A percentile compares a stretch with the other conserved stretches of the same genome.
Conservation (phyloP, 2,329 filamentous ascomycete species). For the Venturia oleaginea region DNA sequence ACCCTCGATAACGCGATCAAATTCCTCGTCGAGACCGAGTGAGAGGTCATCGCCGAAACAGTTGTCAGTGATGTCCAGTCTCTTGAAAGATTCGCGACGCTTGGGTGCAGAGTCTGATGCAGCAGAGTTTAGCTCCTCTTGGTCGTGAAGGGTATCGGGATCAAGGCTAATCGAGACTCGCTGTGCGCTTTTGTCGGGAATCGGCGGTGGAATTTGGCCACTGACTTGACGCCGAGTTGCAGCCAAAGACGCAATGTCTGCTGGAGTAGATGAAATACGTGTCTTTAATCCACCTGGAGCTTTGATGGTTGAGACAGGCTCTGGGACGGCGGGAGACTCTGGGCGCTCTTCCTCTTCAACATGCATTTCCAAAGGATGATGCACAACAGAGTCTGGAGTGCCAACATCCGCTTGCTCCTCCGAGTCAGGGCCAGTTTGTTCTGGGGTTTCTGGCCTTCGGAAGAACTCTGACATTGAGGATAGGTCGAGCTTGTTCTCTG, state of each 20-base stretch:
- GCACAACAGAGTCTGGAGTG: constrained; percentile 85
- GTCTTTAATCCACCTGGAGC: constrained; percentile 82
- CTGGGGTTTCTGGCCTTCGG: constrained; percentile 13
- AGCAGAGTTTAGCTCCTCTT: constrained; percentile 17
- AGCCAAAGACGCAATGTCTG: constrained; percentile 76
- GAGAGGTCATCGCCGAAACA: constrained; percentile 63
- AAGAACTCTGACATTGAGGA: constrained; percentile 18
- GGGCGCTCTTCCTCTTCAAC: constrained; percentile 30
- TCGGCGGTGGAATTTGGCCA: constrained; percentile 46
- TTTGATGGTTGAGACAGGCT: constrained; percentile 79
- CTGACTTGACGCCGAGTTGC: constrained; percentile 79
- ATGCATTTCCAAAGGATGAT: constrained; percentile 49
- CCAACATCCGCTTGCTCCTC: constrained; percentile 40
- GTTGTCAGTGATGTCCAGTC: constrained; percentile 72
- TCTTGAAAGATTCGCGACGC: constrained; percentile 23
- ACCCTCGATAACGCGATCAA: constrained; percentile 87
- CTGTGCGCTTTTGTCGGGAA: constrained; percentile 30
- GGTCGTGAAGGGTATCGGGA: constrained; percentile 11
- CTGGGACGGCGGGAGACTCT: constrained; percentile 61
- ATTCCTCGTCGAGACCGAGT: constrained; percentile 82
- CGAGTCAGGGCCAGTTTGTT: constrained; percentile 9
- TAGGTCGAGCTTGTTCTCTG: constrained; percentile 3
- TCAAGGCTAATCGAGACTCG: constrained; percentile 25
- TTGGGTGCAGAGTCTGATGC: background rate
- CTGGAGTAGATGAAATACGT: constrained; percentile 75